A percentile compares a stretch with the other conserved stretches of the same genome.
Evolutionary conservation across 331 rosid genomes (phyloP).

Genomic region (Prunus yedoensis): DNA sequence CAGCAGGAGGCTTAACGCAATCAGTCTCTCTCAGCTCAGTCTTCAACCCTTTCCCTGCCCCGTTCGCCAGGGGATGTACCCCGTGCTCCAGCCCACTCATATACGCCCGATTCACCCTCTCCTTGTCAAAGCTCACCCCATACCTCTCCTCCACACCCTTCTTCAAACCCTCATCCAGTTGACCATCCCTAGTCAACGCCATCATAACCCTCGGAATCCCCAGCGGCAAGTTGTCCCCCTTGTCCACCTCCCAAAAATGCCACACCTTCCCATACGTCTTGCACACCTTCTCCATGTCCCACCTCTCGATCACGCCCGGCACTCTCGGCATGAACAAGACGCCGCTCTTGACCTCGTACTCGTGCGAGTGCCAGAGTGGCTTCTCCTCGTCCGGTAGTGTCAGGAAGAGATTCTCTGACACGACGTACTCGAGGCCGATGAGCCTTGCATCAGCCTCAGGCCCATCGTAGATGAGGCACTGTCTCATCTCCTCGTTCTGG

Average conservation of each 20-base stretch:
- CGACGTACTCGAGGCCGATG: conserved; percentile 67
- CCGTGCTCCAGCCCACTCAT: conserved; percentile 63
- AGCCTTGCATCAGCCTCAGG: conserved; percentile 33
- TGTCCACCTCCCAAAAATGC: conserved; percentile 86
- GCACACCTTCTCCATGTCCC: conserved; percentile 57
- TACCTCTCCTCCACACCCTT: conserved; percentile 41
- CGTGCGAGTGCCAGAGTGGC: conserved; percentile 77
- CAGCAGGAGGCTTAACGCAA: neutral
- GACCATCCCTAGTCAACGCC: conserved; percentile 74
- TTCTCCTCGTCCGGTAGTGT: conserved; percentile 75
- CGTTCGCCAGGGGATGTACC: conserved; percentile 76
- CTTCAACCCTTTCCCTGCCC: conserved; percentile 55
- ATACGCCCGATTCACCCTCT: conserved; percentile 55
- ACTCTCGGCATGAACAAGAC: conserved; percentile 53
- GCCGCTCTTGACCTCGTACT: conserved; percentile 83
- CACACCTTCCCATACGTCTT: conserved; percentile 75
- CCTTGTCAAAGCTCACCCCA: conserved; percentile 36
- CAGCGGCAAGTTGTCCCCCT: conserved; percentile 56
- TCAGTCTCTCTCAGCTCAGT: conserved; percentile 61
- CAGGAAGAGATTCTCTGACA: conserved; percentile 56
- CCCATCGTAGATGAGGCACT: conserved; percentile 70
- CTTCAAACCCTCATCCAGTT: conserved; percentile 37
- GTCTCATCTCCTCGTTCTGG: conserved; percentile 79
- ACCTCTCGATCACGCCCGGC: conserved; percentile 43
- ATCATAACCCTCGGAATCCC: conserved; percentile 81